Base-by-base conservation (phyloP, 2,329 filamentous ascomycete genomes). In the Macrophomina phaseolina region DNA sequence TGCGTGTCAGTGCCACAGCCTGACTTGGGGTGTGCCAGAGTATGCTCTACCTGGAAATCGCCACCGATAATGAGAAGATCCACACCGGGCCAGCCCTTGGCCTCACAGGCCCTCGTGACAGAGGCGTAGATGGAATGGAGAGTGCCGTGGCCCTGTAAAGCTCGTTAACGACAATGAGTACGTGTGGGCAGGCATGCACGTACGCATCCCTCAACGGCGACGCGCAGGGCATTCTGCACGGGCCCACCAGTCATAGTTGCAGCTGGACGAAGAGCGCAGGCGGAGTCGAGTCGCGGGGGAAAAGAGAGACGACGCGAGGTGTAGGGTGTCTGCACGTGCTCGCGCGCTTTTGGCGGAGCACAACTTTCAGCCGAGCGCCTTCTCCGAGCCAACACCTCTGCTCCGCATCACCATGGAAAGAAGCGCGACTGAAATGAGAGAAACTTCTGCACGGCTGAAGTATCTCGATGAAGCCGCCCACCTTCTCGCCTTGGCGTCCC, bases 31-130 rank as follows among this genome's bases (percentile, higher is more conserved):
- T 28, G 28, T 23, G 28, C 8, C 14, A 4, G 4, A 36, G 8
- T 12, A 6, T 9, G 9, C 69, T 76, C 40, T 80, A 91, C 91
- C 83, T 97, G 93, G 71, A 99, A 99, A 76, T 99, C 95, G 34
- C 95, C 95, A 66, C 94, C 93, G 73, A 99, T 97, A 74, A 99
- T 96, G 71, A 99, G 81, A 11, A 97, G 81, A 77, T 99, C 95
- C 36, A 98, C 88, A 40, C 86, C 87, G 5, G 42, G 52, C 94
- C 94, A 97, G 30, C 86, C 86, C 72, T 91, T 91, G 53, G 85
- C 82, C 70, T 87, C 82, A 77, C 90, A 92, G 9, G 92, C 85
- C 69, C 87, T 84, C 48, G 86, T 82, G 32, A 97, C 87, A 0
- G 92, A 90, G 0, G 90, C 87, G 78, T 98, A 99, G 72, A 99